Base-by-base conservation (phyloP, 495 filamentous ascomycete species). In the Neurospora sp. region DNA sequence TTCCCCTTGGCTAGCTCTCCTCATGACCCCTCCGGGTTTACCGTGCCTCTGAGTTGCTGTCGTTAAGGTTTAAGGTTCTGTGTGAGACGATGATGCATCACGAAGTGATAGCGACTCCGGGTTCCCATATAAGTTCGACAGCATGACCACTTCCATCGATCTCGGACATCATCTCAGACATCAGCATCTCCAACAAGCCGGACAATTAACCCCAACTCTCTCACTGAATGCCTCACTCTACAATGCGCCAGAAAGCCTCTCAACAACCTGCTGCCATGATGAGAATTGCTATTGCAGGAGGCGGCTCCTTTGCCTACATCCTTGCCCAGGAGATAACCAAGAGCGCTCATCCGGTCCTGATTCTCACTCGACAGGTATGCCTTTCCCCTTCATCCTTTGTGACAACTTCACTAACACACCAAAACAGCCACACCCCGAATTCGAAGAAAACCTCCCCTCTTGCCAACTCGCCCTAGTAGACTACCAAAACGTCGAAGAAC, bases 241-340 rank as follows among this genome's bases (percentile, higher is more conserved):
- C 66, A 18, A 85, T 84, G 83, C 81, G 76, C 70, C 79, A 79
- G 62, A 81, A 78, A 72, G 41, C 74, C 76, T 54, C 79, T 35
- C 77, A 74, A 38, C 72, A 77, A 37, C 71, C 77, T 39, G 54
- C 54, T 35, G 75, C 77, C 72, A 89, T 86, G 84, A 92, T 92
- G 88, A 87, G 89, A 81, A 88, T 94, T 78, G 92, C 90, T 72
- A 88, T 94, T 74, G 92, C 90, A 70, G 92, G 92, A 37, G 90
- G 88, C 69, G 89, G 90, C 76, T 90, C 90, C 72, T 83, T 94
- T 69, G 90, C 90, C 72, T 88, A 85, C 74, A 82, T 89, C 69
- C 88, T 94, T 69, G 89, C 88, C 39, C 82, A 86, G 66, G 86
- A 87, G 75, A 80, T 93, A 71, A 82, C 87, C 41, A 81, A 88